Conservation (phyloP, 495 filamentous ascomycete species). For the Tuber microsphaerosporum region DNA sequence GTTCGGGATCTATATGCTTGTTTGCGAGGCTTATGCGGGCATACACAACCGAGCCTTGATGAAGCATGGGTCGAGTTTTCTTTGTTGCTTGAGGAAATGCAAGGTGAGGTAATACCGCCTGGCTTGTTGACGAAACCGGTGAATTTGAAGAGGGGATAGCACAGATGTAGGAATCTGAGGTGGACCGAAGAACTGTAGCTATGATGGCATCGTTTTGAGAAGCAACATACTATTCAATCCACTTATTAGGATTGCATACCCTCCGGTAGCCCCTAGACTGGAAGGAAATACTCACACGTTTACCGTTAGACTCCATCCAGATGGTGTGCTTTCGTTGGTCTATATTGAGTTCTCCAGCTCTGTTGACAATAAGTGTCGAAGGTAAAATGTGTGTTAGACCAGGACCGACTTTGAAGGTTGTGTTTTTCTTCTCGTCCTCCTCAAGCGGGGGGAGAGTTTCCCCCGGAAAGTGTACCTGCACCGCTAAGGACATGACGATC, state of each 20-base stretch:
- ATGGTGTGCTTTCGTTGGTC: slow-evolving; percentile 72
- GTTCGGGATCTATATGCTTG: slow-evolving; percentile 75
- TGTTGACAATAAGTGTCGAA: slow-evolving; percentile 61
- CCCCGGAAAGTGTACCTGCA: slow-evolving; percentile 56
- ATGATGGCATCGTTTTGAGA: slow-evolving; percentile 72
- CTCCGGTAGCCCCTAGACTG: background rate
- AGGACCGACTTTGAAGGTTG: slow-evolving; percentile 73
- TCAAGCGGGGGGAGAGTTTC: slow-evolving; percentile 64
- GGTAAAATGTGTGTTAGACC: slow-evolving; percentile 71
- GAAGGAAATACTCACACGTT: slow-evolving; percentile 48
- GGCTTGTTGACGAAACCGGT: slow-evolving; percentile 59
- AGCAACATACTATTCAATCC: slow-evolving; percentile 66
- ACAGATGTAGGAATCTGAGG: slow-evolving; percentile 68
- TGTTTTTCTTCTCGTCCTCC: slow-evolving; percentile 55
- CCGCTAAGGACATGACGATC: background rate
- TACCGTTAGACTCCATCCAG: slow-evolving; percentile 64
- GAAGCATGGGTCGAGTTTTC: slow-evolving; percentile 77
- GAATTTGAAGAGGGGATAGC: slow-evolving; percentile 49
- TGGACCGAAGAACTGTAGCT: slow-evolving; percentile 68
- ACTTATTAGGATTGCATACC: slow-evolving; percentile 44
- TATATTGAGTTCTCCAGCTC: slow-evolving; percentile 69
- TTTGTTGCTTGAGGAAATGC: slow-evolving; percentile 86
- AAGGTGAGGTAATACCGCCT: slow-evolving; percentile 73
- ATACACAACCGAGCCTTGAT: slow-evolving; percentile 71
- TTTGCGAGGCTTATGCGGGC: slow-evolving; percentile 69